Evolutionary conservation across 2,329 filamentous ascomycete genomes (phyloP).

Genomic region (Fusarium heterosporum): DNA sequence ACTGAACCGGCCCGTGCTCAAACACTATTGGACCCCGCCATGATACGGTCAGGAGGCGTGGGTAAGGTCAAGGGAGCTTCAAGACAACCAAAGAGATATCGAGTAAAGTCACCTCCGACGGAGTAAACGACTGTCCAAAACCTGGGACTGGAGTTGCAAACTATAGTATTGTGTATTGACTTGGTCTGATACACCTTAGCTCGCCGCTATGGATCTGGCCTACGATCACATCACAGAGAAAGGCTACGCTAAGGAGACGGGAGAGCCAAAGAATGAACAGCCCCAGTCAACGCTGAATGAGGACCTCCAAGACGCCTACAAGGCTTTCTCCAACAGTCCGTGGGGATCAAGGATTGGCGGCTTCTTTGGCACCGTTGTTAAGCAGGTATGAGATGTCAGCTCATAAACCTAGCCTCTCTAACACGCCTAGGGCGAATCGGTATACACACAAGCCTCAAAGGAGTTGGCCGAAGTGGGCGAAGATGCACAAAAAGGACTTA

Average conservation of each 20-base stretch:
- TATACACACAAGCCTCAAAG: slow-evolving; percentile 87
- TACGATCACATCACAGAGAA: slow-evolving; percentile 98
- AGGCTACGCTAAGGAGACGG: slow-evolving; percentile 67
- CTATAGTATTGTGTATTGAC: slow-evolving; percentile 11
- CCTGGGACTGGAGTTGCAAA: not conserved
- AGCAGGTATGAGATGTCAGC: slow-evolving; percentile 72
- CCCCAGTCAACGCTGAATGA: slow-evolving; percentile 75
- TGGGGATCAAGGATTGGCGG: slow-evolving; percentile 93
- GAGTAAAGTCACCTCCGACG: slow-evolving; percentile 19
- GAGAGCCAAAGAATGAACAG: slow-evolving; percentile 60
- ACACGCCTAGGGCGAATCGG: slow-evolving; percentile 74
- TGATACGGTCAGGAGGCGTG: slow-evolving; percentile 42
- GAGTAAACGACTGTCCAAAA: slow-evolving; percentile 5
- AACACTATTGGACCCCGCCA: slow-evolving; percentile 38
- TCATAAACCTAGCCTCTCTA: slow-evolving; percentile 22
- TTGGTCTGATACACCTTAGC: slow-evolving; percentile 1
- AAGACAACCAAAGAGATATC: slow-evolving; percentile 33
- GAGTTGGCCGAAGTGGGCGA: slow-evolving; percentile 83
- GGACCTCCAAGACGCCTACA: slow-evolving; percentile 95
- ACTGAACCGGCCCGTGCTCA: slow-evolving; percentile 32
- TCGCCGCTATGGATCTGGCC: slow-evolving; percentile 83
- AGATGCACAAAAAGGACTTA: slow-evolving; percentile 85
- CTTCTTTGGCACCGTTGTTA: slow-evolving; percentile 90
- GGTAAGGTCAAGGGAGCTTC: slow-evolving; percentile 22
- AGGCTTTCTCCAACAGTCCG: slow-evolving; percentile 88